phyloP scores from a whole-genome alignment of 495 filamentous ascomycete genomes.

The Terfezia boudieri region DNA sequence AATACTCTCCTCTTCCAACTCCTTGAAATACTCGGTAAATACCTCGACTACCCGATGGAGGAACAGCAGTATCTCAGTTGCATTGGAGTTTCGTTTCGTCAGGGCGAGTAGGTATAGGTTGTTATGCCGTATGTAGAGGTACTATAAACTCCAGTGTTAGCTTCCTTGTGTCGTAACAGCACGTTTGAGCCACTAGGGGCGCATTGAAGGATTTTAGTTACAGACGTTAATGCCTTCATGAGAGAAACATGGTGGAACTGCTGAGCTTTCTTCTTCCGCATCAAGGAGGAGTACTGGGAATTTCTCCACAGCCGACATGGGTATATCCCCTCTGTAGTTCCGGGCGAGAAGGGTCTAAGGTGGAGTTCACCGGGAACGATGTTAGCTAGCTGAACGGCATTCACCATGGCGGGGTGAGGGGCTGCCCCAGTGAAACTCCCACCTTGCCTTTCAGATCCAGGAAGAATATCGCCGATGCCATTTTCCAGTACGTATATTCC shows the following conservation, averaged over 20 bases:
- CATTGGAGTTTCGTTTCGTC: conserved; percentile 97
- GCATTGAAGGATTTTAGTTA: conserved; percentile 2
- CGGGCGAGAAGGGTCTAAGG: conserved; percentile 81
- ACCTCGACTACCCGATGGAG: conserved; percentile 97
- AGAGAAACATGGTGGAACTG: conserved; percentile 94
- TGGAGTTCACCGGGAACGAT: not conserved
- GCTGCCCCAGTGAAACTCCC: conserved; percentile 4
- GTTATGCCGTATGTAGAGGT: conserved; percentile 98
- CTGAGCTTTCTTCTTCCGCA: conserved; percentile 97
- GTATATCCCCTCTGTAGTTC: conserved; percentile 97
- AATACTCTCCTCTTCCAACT: conserved; percentile 96
- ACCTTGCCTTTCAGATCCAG: conserved; percentile 99
- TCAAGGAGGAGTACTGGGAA: conserved; percentile 93
- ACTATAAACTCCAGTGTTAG: conserved; percentile 29
- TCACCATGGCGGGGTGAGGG: not conserved
- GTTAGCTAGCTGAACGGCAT: conserved; percentile 17
- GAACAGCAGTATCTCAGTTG: conserved; percentile 93
- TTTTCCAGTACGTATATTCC: conserved; percentile 24
- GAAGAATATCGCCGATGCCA: conserved; percentile 98
- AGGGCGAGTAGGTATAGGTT: conserved; percentile 97
- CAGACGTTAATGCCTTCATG: conserved; percentile 94
- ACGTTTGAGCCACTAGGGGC: not conserved
- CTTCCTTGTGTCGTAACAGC: not conserved
- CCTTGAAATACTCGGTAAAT: conserved; percentile 99
- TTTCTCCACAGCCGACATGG: conserved; percentile 97